Evolutionary conservation across 179 eudicot genomes (phyloP).

Genomic region (Beta lomatogona): DNA sequence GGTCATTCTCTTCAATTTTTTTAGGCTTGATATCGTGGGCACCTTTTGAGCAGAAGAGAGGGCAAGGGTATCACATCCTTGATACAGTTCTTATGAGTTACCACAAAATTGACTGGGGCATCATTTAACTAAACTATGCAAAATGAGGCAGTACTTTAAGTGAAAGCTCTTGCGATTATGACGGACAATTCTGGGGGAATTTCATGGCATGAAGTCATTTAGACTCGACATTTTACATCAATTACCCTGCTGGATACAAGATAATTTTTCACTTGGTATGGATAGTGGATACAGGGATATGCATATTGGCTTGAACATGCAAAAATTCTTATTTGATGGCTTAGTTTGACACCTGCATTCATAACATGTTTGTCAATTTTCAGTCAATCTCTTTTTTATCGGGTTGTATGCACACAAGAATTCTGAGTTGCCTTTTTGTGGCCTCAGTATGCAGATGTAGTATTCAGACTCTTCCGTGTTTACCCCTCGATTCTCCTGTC

Average conservation of each 20-base stretch:
- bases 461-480: not conserved
- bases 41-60: not conserved
- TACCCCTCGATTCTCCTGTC: not conserved
- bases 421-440: not conserved
- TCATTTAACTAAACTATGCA: not conserved
- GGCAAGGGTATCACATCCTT: not conserved
- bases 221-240: not conserved
- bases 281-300: not conserved
- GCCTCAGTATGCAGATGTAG: not conserved
- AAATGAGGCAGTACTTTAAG: not conserved
- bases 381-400: not conserved
- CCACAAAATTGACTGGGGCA: not conserved
- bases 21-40: not conserved
- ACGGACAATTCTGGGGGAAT: not conserved
- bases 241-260: not conserved
- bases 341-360: not conserved
- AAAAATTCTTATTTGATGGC: not conserved
- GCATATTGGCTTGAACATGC: not conserved
- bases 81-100: not conserved
- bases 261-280: not conserved
- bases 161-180: not conserved
- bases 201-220: not conserved
- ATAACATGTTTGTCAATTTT: too few species aligned
- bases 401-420: not conserved
- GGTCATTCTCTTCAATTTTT: not conserved